A percentile compares a stretch with the other conserved stretches of the same genome.
These are phyloP conservation scores for Clitopilus hobsonii DNA, from an alignment of 768 basidiomycete species.

Conservation along the genomic window DNA sequence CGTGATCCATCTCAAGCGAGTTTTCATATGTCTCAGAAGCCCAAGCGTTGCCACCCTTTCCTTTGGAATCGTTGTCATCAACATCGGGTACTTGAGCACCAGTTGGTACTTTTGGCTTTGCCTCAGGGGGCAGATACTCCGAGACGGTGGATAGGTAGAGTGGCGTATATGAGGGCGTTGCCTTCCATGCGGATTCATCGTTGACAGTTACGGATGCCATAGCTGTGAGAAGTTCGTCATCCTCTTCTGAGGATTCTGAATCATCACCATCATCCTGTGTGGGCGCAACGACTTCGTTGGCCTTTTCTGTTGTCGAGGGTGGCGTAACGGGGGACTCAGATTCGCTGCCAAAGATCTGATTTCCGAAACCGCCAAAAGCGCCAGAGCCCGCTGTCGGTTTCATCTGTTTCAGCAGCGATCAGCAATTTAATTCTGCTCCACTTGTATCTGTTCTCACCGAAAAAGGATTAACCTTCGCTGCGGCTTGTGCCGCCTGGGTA, in stretches of 20 bases:
- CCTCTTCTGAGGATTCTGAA: constrained; percentile 36
- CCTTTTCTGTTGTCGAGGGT: not conserved
- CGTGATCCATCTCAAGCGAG: constrained; percentile 71
- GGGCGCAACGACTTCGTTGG: constrained; percentile 17
- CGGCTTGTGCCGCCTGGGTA: constrained; percentile 19
- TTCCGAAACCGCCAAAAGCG: constrained; percentile 49
- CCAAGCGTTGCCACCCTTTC: constrained; percentile 52
- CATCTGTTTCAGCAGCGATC: constrained; percentile 17
- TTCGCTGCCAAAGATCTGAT: constrained; percentile 57
- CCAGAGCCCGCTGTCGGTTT: constrained; percentile 20
- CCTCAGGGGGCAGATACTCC: constrained; percentile 64
- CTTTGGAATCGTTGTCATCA: constrained; percentile 30
- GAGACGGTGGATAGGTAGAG: constrained; percentile 71
- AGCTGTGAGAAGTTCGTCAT: constrained; percentile 51
- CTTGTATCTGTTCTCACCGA: constrained; percentile 25
- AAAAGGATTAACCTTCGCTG: constrained; percentile 60
- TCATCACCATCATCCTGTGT: constrained; percentile 22
- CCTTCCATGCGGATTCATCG: constrained; percentile 60
- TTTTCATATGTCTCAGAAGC: constrained; percentile 76
- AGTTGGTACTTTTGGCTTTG: constrained; percentile 42
- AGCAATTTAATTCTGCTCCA: constrained; percentile 5
- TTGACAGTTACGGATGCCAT: constrained; percentile 47
- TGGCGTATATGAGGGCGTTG: constrained; percentile 60
- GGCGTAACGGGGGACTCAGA: constrained; percentile 12
- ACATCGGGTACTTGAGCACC: constrained; percentile 30